Evolutionary conservation across 768 basidiomycete genomes (phyloP).

Genomic region (Pleurotus pulmonarius): DNA sequence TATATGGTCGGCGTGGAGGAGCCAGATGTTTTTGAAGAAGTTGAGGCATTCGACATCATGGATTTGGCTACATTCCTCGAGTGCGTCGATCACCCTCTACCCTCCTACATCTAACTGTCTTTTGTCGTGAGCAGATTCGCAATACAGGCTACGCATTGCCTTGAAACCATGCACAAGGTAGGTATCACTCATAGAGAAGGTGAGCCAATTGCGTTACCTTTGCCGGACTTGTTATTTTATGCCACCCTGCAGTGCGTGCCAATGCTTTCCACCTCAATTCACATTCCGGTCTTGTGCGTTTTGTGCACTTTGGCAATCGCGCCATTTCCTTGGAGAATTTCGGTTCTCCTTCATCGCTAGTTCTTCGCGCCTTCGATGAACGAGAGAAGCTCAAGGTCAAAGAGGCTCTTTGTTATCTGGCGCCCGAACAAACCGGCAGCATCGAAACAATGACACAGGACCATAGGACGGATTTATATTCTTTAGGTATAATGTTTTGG

Average conservation of each 20-base stretch:
- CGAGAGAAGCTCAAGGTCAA: conserved; percentile 66
- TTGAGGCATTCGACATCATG: conserved; percentile 67
- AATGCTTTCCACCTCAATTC: conserved; percentile 75
- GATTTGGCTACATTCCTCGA: conserved; percentile 75
- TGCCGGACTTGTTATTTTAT: not conserved
- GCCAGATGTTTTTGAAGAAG: conserved; percentile 42
- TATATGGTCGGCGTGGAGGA: conserved; percentile 49
- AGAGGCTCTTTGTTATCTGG: conserved; percentile 71
- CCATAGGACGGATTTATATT: conserved; percentile 72
- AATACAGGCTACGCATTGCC: conserved; percentile 69
- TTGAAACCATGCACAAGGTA: conserved; percentile 64
- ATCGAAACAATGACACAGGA: conserved; percentile 71
- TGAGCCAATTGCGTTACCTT: conserved; percentile 14
- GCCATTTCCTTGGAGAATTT: conserved; percentile 68
- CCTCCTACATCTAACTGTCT: not conserved
- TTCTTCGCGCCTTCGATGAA: conserved; percentile 58
- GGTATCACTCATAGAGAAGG: conserved; percentile 62
- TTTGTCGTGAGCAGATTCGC: conserved; percentile 48
- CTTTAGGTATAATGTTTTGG: conserved; percentile 72
- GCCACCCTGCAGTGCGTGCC: conserved; percentile 48
- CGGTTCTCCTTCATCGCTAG: conserved; percentile 68
- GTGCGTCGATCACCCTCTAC: conserved; percentile 31
- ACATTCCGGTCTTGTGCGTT: conserved; percentile 63
- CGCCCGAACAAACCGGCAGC: conserved; percentile 75
- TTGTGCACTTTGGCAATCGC: conserved; percentile 75